A percentile compares a stretch with the other conserved stretches of the same genome.
Evolutionary conservation across 163 green algal species (phyloP).

Genomic region (Prototheca cutis): DNA sequence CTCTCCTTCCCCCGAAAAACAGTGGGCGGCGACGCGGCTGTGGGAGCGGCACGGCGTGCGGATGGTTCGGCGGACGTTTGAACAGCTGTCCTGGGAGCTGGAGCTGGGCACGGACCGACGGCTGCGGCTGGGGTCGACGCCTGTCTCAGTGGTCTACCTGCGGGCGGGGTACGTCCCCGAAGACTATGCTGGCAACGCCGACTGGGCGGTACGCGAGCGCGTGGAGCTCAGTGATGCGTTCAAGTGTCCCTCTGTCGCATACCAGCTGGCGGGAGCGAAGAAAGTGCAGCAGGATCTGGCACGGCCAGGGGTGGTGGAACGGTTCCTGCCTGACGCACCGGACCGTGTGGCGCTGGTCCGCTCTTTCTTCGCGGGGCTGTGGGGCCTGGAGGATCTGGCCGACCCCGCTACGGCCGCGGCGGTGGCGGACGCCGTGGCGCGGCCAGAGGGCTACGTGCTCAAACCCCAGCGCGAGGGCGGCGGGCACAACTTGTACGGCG

Average conservation of each 20-base stretch:
- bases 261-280: conserved; percentile 65
- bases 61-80: conserved; percentile 62
- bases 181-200: conserved; percentile 71
- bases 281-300: conserved; percentile 75
- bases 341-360: conserved; percentile 34
- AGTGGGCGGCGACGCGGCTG: conserved; percentile 75
- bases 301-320: conserved; percentile 61
- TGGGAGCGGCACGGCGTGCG: conserved; percentile 65
- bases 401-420: conserved; percentile 22
- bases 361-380: conserved; percentile 65
- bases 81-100: conserved; percentile 43
- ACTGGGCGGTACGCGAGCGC: conserved; percentile 71
- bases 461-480: conserved; percentile 96
- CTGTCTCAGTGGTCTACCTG: conserved; percentile 62
- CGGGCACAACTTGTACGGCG: conserved; percentile 95
- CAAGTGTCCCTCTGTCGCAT: conserved; percentile 72
- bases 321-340: conserved; percentile 25
- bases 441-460: conserved; percentile 76
- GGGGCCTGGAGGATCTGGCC: conserved; percentile 59
- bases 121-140: conserved; percentile 20
- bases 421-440: conserved; percentile 45
- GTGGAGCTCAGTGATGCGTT: conserved; percentile 70
- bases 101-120: not conserved
- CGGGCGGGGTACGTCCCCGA: conserved; percentile 82
- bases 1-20: conserved; percentile 4